Conservation (phyloP, 179 eudicot genomes). For the Camellia oleifera region DNA sequence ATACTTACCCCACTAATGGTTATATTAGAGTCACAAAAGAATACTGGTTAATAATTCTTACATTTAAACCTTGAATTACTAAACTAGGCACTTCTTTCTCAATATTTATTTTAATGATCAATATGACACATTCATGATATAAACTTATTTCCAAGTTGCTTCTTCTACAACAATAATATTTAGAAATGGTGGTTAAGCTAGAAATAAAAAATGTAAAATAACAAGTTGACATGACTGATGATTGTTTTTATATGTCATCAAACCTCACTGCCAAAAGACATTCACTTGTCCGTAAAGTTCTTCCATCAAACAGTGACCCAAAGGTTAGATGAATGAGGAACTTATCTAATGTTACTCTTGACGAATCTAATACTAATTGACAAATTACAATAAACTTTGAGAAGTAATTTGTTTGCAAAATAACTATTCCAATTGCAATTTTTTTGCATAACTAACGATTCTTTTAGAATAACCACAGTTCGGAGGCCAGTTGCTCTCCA, state of each 20-base stretch:
- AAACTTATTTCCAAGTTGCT: too few species aligned
- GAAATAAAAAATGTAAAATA: background rate
- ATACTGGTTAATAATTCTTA: background rate
- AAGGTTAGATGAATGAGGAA: background rate
- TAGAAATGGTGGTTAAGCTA: too few species aligned
- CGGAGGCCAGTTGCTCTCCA: slow-evolving; percentile 9
- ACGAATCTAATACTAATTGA: background rate
- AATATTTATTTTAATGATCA: background rate
- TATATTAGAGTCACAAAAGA: background rate
- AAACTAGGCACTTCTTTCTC: background rate
- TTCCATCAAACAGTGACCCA: background rate
- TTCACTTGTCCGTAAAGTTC: background rate
- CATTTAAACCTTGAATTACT: background rate
- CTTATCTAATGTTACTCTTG: background rate
- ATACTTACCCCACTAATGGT: background rate
- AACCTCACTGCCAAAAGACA: background rate
- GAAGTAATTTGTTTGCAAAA: background rate
- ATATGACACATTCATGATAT: too few species aligned
- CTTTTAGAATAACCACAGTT: background rate
- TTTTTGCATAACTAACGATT: background rate
- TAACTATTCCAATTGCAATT: background rate
- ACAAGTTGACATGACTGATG: background rate
- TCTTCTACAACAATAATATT: too few species aligned
- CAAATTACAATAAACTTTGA: background rate
- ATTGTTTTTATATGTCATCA: background rate